These are phyloP conservation scores for Hevea brasiliensis DNA, from an alignment of 345 rosid genomes.

Conservation along the genomic window DNA sequence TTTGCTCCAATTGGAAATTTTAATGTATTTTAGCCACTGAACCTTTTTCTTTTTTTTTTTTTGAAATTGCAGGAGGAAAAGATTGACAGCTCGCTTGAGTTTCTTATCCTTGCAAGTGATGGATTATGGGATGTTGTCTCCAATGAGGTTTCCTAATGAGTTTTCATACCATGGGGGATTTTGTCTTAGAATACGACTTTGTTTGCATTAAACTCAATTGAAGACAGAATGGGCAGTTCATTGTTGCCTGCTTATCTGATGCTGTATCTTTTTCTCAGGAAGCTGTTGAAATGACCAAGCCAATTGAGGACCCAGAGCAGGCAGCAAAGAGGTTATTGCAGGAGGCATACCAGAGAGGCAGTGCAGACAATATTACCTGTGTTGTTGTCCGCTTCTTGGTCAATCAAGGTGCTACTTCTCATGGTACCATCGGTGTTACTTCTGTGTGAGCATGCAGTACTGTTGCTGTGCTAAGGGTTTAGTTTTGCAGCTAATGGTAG, in stretches of 20 bases:
- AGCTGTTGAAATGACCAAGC: conserved; percentile 81
- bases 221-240: background rate
- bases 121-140: conserved; percentile 99
- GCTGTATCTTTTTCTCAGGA: conserved; percentile 46
- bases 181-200: background rate
- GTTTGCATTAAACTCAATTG: background rate
- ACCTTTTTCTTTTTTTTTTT: background rate
- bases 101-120: conserved; percentile 99
- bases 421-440: conserved; percentile 1
- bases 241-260: conserved; percentile 13
- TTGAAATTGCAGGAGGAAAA: conserved; percentile 77
- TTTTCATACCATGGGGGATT: background rate
- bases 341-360: conserved; percentile 94
- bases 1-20: background rate
- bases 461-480: background rate
- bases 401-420: conserved; percentile 46
- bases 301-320: conserved; percentile 80
- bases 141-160: conserved; percentile 58
- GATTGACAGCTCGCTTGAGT: conserved; percentile 90
- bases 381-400: conserved; percentile 86
- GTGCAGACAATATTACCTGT: conserved; percentile 96
- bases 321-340: conserved; percentile 82
- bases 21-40: background rate
- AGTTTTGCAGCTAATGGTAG: background rate
- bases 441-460: conserved; percentile 22